These are phyloP conservation scores for Taphrina flavorubra DNA, from an alignment of 1,139 yeast species.

Conservation along the genomic window DNA sequence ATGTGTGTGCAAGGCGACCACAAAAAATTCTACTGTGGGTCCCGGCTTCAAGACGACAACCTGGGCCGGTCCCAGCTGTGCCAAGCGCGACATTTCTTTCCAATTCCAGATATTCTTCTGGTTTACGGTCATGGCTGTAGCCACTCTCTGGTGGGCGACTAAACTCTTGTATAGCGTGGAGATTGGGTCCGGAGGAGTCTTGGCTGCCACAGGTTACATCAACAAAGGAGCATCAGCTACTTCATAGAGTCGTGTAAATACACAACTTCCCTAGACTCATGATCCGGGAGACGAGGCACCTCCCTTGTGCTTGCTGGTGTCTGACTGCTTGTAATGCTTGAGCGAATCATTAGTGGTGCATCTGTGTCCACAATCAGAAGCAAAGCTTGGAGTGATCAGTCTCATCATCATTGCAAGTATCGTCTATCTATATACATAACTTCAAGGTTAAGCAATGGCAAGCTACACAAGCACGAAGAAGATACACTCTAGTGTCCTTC, in stretches of 20 bases:
- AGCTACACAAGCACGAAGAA: no score
- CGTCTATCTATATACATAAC: no score
- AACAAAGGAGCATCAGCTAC: constrained; percentile 15
- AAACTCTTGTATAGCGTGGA: constrained; percentile 34
- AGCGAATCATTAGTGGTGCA: no score
- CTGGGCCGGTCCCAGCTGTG: constrained; percentile 72
- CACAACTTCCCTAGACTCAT: background rate
- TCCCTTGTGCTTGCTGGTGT: no score
- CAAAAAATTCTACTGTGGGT: constrained; percentile 54
- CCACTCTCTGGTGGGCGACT: constrained; percentile 39
- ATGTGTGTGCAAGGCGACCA: constrained; percentile 64
- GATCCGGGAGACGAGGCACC: no score
- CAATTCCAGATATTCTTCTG: constrained; percentile 71
- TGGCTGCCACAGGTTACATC: constrained; percentile 31
- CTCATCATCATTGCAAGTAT: no score
- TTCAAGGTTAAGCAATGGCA: no score
- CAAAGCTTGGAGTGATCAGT: no score
- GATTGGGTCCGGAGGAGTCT: constrained; percentile 37
- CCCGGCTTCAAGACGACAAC: constrained; percentile 57
- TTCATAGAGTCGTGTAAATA: constrained; percentile 1
- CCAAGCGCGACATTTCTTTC: constrained; percentile 66
- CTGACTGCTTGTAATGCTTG: no score
- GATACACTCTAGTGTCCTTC: no score
- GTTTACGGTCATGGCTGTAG: constrained; percentile 48
- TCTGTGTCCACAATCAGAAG: no score